Conservation (phyloP, 805 yeast genomes). For the Teunomyces barrocoloradensis region DNA sequence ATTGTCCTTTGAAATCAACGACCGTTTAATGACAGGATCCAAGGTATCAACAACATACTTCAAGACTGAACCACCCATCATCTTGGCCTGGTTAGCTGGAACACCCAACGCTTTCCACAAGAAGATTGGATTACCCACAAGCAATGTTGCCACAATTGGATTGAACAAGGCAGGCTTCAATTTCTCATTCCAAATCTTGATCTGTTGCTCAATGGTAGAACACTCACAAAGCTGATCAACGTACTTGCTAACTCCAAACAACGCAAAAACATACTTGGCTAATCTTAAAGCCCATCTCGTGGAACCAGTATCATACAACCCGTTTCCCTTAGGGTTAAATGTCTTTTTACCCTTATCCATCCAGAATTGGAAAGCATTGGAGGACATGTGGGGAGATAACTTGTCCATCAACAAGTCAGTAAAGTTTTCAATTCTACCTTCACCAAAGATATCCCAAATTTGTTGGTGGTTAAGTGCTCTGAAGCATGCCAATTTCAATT, state of each 20-base stretch:
- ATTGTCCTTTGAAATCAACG: conserved; percentile 66
- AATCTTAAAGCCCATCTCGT: conserved; percentile 82
- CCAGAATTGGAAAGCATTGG: conserved; percentile 84
- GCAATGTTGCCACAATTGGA: conserved; percentile 61
- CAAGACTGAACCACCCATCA: conserved; percentile 72
- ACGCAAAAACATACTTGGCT: conserved; percentile 56
- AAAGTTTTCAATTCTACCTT: conserved; percentile 59
- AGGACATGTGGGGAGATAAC: conserved; percentile 69
- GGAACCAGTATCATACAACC: conserved; percentile 73
- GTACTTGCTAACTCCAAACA: conserved; percentile 50
- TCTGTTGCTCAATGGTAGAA: conserved; percentile 60
- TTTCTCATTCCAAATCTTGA: conserved; percentile 56
- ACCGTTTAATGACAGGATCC: conserved; percentile 67
- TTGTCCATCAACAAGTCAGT: conserved; percentile 44
- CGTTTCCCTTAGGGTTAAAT: conserved; percentile 53
- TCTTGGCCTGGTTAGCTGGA: conserved; percentile 76
- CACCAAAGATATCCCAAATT: conserved; percentile 75
- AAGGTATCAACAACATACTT: conserved; percentile 74
- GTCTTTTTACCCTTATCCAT: conserved; percentile 57
- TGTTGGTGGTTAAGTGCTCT: conserved; percentile 53
- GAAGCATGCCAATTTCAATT: conserved; percentile 72
- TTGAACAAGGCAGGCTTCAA: conserved; percentile 71
- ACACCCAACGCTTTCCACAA: conserved; percentile 91
- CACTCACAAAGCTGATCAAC: conserved; percentile 58
- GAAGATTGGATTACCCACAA: conserved; percentile 81